Conservation (phyloP, 306 rosid genomes). For the Sphenostylis stenocarpa region DNA sequence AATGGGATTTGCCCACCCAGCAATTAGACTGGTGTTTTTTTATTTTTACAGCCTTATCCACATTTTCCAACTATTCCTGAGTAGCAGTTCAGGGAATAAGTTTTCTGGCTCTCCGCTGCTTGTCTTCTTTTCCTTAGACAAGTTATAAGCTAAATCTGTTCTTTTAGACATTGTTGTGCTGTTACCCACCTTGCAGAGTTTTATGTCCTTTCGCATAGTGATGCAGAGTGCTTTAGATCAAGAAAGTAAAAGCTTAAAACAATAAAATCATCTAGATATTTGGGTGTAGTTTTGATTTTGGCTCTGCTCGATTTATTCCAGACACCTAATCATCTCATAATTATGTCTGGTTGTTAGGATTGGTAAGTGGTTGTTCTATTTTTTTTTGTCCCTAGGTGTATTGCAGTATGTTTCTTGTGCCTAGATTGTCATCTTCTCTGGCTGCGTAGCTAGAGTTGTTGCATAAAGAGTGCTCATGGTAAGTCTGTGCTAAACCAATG, state of each 20-base stretch:
- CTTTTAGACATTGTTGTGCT: not conserved
- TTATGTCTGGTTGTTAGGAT: conserved; percentile 2
- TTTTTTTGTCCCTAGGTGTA: not conserved
- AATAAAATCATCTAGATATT: not conserved
- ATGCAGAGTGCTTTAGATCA: not conserved
- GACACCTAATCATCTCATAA: not conserved
- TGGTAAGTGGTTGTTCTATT: not conserved
- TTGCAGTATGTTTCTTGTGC: not conserved
- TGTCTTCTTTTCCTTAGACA: not conserved
- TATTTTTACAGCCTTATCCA: not conserved
- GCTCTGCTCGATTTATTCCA: not conserved
- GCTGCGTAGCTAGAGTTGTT: not conserved
- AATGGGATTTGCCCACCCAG: not conserved
- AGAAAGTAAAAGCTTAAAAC: not conserved
- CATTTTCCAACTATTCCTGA: not conserved
- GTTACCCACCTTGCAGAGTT: not conserved
- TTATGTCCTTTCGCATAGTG: not conserved
- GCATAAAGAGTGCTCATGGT: not conserved
- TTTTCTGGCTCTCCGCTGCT: not conserved
- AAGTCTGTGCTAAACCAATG: not conserved
- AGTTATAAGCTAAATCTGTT: not conserved
- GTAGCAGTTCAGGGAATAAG: not conserved
- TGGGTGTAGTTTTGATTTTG: not conserved
- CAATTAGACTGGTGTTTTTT: not conserved
- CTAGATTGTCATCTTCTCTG: not conserved